Evolutionary conservation across 2,329 filamentous ascomycete species (phyloP), one percentile per base, ranked within the genome.

Genomic region (Escovopsis sp.): DNA sequence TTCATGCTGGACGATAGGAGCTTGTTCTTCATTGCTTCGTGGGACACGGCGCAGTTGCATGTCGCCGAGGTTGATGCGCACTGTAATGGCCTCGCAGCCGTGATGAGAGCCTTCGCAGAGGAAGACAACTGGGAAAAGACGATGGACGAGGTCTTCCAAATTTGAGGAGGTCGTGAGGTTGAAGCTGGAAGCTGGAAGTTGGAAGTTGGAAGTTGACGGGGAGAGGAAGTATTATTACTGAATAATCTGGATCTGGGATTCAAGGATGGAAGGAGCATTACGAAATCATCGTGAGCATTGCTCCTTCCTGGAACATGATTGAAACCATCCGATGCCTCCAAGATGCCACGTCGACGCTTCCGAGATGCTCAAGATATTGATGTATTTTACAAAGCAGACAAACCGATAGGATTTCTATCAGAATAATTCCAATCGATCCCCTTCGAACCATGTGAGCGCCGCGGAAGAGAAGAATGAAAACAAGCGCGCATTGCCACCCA

Each of bases 31-130:
- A 51, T 63, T 38, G 61, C 58, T 4, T 61, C 60, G 1, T 63
- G 61, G 61, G 61, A 64, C 36, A 63, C 61, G n/a, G 59, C 61
- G 2, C 61, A 64, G 49, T 51, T 63, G 55, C 60, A 56, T 26
- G 52, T 51, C 3, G 44, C 39, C 9, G 54, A 63, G 38, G 48
- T 63, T 0, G 55, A 63, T 19, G 46, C 34, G 1, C 47, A 55
- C 41, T 62, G 59, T 15, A 55, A 61, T 8, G 26, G 18, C 1
- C 46, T 63, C 40, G 54, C 55, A 4, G 51, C 55, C 12, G 51
- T 59, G 1, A 51, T 62, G 55, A 49, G 59, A 38, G 50, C 45
- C 26, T 35, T 63, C 6, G 51, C 48, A 0, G 47, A 50, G 18
- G 45, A 53, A 37, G 34, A 33, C 0, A 60, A 59, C 41, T 57